Evolutionary conservation across 2,329 filamentous ascomycete species (phyloP), one percentile per base, ranked within the genome.

Genomic region (Stachybotrys chlorohalonatus): DNA sequence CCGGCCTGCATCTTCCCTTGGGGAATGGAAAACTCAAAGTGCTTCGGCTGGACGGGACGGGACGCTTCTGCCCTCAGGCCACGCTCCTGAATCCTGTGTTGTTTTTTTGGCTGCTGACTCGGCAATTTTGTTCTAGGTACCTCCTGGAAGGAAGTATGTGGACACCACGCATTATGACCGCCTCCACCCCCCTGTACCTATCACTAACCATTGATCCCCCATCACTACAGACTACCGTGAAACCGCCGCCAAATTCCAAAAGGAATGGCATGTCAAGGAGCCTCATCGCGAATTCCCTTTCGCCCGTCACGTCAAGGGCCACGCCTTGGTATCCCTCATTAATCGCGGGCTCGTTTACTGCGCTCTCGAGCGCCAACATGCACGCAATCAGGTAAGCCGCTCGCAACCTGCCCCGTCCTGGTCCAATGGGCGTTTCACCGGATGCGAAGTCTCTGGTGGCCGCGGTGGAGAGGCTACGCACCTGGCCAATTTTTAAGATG

Each of bases 191-290:
- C 53, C 53, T 51, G 53, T 53, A 54, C 54, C 52, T 54, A 52
- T 55, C 58, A 62, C 64, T 68, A 64, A 67, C 60, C 56, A 54
- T 62, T 53, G 55, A 52, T 42, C 2, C 47, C 52, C 47, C 52
- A 52, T 56, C 49, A 53, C 56, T 56, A 53, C 73, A 86, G 83
- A 85, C 74, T 86, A 84, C 73, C 79, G 80, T 70, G 83, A 86
- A 68, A 84, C 83, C 48, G 83, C 83, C 54, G 79, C 81, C 71
- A 84, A 84, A 67, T 81, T 86, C 62, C 82, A 85, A 65, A 85
- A 85, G 67, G 83, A 86, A 73, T 86, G 83, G 83, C 78, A 83
- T 69, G 73, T 84, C 60, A 73, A 77, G 64, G 75, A 81, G 69
- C 83, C 83, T 62, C 81, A 85, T 67, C 77, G 78, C 63, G 74